These are phyloP conservation scores for Geotrichum phurueaensis DNA, from an alignment of 1,139 yeast species.

Conservation along the genomic window DNA sequence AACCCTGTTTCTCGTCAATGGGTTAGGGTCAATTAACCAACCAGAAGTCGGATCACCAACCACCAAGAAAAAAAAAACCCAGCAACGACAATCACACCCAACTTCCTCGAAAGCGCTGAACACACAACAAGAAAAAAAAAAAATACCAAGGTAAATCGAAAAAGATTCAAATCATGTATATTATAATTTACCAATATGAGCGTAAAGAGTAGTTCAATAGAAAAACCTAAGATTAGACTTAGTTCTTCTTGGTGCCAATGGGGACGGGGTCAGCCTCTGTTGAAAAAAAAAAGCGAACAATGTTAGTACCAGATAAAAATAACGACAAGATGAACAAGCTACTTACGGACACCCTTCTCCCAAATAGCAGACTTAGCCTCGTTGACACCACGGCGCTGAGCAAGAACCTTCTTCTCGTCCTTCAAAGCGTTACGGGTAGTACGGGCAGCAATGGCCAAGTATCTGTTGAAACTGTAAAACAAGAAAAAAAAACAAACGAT, in stretches of 20 bases:
- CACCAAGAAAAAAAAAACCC: background rate
- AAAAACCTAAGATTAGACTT: background rate
- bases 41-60: background rate
- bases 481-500: conserved; percentile 5
- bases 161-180: background rate
- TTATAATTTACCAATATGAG: background rate
- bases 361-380: conserved; percentile 74
- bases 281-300: conserved; percentile 15
- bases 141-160: background rate
- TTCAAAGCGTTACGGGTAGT: conserved; percentile 85
- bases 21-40: background rate
- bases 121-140: background rate
- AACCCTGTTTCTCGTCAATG: background rate
- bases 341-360: conserved; percentile 57
- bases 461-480: conserved; percentile 64
- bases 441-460: conserved; percentile 85
- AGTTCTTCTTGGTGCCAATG: conserved; percentile 22
- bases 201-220: background rate
- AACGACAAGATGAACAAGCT: background rate
- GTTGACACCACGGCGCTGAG: conserved; percentile 65
- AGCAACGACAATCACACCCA: background rate
- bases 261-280: conserved; percentile 24
- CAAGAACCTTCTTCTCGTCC: conserved; percentile 73
- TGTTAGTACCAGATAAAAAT: background rate
- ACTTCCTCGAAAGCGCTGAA: background rate